Evolutionary conservation across 108 stramenopile genomes (phyloP), one percentile per base, ranked within the genome.

Genomic region (Seminavis robusta): DNA sequence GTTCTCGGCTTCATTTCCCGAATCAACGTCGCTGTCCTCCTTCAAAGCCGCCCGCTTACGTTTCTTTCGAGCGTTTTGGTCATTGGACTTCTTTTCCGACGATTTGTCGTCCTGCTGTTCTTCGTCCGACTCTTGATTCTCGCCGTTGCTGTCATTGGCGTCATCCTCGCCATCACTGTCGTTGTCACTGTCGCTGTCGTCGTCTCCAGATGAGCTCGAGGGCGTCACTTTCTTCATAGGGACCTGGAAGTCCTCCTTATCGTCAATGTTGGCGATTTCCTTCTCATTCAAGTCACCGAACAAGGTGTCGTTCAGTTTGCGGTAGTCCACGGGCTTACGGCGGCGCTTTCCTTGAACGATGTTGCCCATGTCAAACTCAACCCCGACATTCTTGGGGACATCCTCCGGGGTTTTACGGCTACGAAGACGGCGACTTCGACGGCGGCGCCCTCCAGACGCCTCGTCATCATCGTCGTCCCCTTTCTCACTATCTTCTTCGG

Each of bases 311-410:
- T 83, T 84, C 32, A 93, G 56, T 38, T 71, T 77, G 37, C 42
- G 27, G 47, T 94, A 94, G 58, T 94, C 89, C 1, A 91, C 84
- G 39, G 61, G 61, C 10, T 59, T 80, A 8, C 93, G 69, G 33
- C 66, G 66, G 1, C 93, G 80, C 48, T 88, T 91, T 9, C 93
- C 93, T 31, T 52, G 27, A 3, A 94, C 45, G 63, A 94, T 91
- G 57, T 94, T 94, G 32, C 64, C 39, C 51, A 68, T 63, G 53
- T 89, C 83, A 17, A 94, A 69, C 11, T 77, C 64, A 20, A 59
- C 76, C 11, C 52, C 55, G 19, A 41, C 4, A 10, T 42, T 5
- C 9, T 4, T 2, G 13, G 39, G 24, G 25, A 5, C 4, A 5
- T 6, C 10, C 6, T 6, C 6, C 42, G 5, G 38, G 11, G 10